Conservation (phyloP, 2,329 filamentous ascomycete genomes). For the Cylindrodendrum hubeiense region DNA sequence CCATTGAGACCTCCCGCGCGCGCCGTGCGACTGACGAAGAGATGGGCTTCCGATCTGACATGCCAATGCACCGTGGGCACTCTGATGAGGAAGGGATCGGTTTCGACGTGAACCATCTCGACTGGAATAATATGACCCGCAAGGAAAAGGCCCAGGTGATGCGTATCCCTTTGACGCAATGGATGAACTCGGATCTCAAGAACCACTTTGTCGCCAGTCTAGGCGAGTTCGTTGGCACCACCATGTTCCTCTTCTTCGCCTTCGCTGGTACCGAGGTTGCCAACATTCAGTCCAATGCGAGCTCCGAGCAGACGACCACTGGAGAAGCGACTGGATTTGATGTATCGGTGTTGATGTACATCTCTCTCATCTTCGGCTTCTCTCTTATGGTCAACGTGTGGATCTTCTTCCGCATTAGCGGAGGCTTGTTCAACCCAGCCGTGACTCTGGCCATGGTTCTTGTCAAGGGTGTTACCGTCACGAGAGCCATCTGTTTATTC, state of each 20-base stretch:
- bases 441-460: constrained; percentile 65
- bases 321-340: constrained; percentile 58
- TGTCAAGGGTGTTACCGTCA: constrained; percentile 59
- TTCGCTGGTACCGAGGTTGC: constrained; percentile 56
- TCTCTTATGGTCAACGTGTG: constrained; percentile 61
- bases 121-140: constrained; percentile 54
- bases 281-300: constrained; percentile 51
- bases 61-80: constrained; percentile 24
- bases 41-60: constrained; percentile 31
- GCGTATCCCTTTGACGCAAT: constrained; percentile 58
- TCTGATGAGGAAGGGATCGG: constrained; percentile 25
- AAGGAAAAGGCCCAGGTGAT: constrained; percentile 58
- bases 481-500: constrained; percentile 62
- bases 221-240: constrained; percentile 57
- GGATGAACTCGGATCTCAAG: constrained; percentile 62
- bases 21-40: constrained; percentile 41
- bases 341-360: constrained; percentile 56
- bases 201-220: constrained; percentile 55
- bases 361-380: constrained; percentile 57
- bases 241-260: constrained; percentile 59
- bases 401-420: constrained; percentile 61
- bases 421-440: constrained; percentile 53
- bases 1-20: constrained; percentile 26
- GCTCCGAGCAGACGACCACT: constrained; percentile 53
- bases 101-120: constrained; percentile 43